Evolutionary conservation across 306 rosid species (phyloP).

Genomic region (Hippophae tibetana): DNA sequence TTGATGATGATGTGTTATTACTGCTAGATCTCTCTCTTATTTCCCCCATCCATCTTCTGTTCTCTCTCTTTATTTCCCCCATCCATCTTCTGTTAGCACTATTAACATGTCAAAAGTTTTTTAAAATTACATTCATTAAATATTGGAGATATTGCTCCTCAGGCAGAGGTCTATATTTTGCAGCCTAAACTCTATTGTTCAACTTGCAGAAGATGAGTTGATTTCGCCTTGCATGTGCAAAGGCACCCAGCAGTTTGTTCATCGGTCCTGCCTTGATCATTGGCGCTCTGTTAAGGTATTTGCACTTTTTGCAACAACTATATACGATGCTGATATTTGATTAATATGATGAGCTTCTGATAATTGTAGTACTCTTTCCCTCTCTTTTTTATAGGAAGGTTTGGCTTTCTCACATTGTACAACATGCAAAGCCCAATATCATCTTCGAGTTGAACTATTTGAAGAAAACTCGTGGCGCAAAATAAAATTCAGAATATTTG

Average conservation of each 20-base stretch:
- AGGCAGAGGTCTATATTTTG: slow-evolving; percentile 2
- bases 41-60: no score
- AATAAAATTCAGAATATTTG: slow-evolving; percentile 80
- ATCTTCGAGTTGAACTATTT: slow-evolving; percentile 60
- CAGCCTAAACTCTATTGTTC: slow-evolving; percentile 16
- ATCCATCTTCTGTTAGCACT: no score
- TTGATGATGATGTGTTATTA: no score
- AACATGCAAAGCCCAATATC: slow-evolving; percentile 97
- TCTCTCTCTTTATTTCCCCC: no score
- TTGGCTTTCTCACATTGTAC: slow-evolving; percentile 98
- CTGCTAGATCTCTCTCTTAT: no score
- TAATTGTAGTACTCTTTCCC: no score
- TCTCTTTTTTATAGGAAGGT: slow-evolving; percentile 52
- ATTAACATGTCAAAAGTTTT: no score
- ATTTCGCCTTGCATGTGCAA: slow-evolving; percentile 99
- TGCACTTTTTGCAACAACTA: background rate
- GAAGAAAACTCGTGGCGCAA: slow-evolving; percentile 94
- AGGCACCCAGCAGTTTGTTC: slow-evolving; percentile 99
- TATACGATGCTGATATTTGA: no score
- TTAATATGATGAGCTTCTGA: no score
- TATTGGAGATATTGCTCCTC: slow-evolving; percentile 5
- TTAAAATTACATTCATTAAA: no score
- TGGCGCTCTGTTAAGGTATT: slow-evolving; percentile 96
- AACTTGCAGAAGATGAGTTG: slow-evolving; percentile 63
- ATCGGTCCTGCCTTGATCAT: slow-evolving; percentile 95